phyloP scores from a whole-genome alignment of 306 rosid species.

The Acmispon strigosus region DNA sequence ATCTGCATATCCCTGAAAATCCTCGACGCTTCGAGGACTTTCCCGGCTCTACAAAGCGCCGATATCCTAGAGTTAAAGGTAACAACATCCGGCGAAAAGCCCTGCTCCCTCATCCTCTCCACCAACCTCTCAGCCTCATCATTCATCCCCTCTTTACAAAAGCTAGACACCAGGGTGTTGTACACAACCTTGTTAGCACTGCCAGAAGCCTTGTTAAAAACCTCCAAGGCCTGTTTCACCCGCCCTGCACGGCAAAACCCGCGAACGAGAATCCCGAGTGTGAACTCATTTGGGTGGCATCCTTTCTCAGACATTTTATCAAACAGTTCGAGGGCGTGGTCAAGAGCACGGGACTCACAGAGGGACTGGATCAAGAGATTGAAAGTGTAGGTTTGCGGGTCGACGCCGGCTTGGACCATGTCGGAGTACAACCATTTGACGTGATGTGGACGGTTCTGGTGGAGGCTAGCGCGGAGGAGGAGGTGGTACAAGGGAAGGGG shows the following conservation, averaged over 20 bases:
- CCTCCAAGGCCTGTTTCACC: slow-evolving; percentile 32
- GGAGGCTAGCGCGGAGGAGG: slow-evolving; percentile 48
- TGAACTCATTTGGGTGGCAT: slow-evolving; percentile 65
- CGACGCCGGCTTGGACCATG: slow-evolving; percentile 54
- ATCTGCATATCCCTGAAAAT: slow-evolving; percentile 86
- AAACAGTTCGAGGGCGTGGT: slow-evolving; percentile 57
- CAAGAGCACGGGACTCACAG: slow-evolving; percentile 50
- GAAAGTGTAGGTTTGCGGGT: slow-evolving; percentile 71
- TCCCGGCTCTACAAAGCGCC: slow-evolving; percentile 65
- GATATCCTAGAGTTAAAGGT: slow-evolving; percentile 92
- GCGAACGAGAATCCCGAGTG: slow-evolving; percentile 67
- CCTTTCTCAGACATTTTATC: slow-evolving; percentile 81
- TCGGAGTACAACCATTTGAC: slow-evolving; percentile 67
- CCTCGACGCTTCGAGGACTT: slow-evolving; percentile 79
- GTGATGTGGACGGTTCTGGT: slow-evolving; percentile 28
- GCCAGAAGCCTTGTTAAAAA: background rate
- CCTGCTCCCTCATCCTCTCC: slow-evolving; percentile 63
- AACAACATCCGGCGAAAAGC: slow-evolving; percentile 61
- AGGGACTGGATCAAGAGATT: slow-evolving; percentile 52
- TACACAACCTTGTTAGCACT: slow-evolving; percentile 51
- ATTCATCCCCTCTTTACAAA: slow-evolving; percentile 51
- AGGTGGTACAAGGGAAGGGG: slow-evolving; percentile 50
- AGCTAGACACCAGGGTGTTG: slow-evolving; percentile 75
- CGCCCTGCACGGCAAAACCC: slow-evolving; percentile 70
- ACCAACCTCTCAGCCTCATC: slow-evolving; percentile 78